Evolutionary conservation across 2,329 filamentous ascomycete genomes (phyloP).

Genomic region (Beauveria sp.): DNA sequence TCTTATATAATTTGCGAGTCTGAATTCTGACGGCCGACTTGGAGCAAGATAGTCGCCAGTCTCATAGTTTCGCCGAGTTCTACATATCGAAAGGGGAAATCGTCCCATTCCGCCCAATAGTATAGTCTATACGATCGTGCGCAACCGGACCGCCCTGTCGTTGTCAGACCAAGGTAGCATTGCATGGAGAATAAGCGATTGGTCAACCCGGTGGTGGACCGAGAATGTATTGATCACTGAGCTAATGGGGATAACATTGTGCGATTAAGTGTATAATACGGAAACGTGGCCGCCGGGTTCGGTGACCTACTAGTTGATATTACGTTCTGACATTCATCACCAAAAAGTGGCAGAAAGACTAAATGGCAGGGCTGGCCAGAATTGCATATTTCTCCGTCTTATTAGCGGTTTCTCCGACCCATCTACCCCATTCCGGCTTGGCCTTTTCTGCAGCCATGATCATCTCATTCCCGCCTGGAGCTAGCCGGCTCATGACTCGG

Average conservation of each 20-base stretch:
- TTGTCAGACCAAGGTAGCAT: constrained; percentile 10
- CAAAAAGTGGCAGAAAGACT: neutral
- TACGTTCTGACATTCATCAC: neutral
- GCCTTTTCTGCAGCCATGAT: neutral
- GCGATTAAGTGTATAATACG: neutral
- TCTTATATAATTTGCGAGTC: neutral
- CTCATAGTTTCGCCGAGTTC: neutral
- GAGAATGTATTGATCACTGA: neutral
- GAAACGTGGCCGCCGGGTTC: neutral
- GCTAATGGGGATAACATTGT: neutral
- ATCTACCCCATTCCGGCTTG: neutral
- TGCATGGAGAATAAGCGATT: constrained; percentile 10
- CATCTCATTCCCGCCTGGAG: neutral
- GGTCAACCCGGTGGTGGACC: neutral
- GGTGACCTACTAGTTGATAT: neutral
- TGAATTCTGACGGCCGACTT: neutral
- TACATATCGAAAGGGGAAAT: neutral
- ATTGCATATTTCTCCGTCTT: constrained; percentile 4
- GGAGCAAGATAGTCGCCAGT: neutral
- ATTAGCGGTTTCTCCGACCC: constrained; percentile 3
- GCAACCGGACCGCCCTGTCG: neutral
- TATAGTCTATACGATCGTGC: neutral
- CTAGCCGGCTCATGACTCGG: neutral
- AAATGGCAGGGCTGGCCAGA: neutral
- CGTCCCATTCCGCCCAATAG: neutral